These are phyloP conservation scores for Ceratonia siliqua DNA, from an alignment of 306 rosid species.

Conservation along the genomic window DNA sequence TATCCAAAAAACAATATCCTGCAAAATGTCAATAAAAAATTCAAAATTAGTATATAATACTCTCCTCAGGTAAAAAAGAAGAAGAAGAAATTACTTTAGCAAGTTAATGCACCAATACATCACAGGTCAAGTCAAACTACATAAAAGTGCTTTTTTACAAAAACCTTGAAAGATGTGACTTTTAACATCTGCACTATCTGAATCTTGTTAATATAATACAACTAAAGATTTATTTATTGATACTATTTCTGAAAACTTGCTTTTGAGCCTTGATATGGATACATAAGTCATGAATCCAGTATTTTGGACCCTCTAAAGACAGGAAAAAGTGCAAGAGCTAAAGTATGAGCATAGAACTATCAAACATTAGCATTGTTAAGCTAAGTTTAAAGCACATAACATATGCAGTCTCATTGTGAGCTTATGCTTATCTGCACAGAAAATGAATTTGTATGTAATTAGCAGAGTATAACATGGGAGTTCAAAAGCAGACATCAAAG, in stretches of 20 bases:
- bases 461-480: not conserved
- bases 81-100: constrained; percentile 8
- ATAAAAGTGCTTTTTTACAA: not conserved
- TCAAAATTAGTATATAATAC: not conserved
- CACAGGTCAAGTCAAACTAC: constrained; percentile 21
- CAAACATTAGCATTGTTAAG: not conserved
- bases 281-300: not conserved
- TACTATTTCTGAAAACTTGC: constrained; percentile 1
- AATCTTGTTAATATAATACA: not conserved
- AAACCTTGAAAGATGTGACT: constrained; percentile 13
- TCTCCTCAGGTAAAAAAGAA: not conserved
- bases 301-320: not conserved
- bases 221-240: not conserved
- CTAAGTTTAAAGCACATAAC: not conserved
- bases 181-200: not conserved
- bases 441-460: not conserved
- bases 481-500: not conserved
- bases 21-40: constrained; percentile 6
- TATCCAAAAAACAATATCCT: not conserved
- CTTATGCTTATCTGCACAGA: not conserved
- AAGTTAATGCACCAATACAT: constrained; percentile 12
- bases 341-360: not conserved
- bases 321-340: not conserved
- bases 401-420: not conserved
- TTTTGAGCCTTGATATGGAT: not conserved